phyloP scores from a whole-genome alignment of 2,329 filamentous ascomycete genomes.

The Plectosphaerella cucumerina region DNA sequence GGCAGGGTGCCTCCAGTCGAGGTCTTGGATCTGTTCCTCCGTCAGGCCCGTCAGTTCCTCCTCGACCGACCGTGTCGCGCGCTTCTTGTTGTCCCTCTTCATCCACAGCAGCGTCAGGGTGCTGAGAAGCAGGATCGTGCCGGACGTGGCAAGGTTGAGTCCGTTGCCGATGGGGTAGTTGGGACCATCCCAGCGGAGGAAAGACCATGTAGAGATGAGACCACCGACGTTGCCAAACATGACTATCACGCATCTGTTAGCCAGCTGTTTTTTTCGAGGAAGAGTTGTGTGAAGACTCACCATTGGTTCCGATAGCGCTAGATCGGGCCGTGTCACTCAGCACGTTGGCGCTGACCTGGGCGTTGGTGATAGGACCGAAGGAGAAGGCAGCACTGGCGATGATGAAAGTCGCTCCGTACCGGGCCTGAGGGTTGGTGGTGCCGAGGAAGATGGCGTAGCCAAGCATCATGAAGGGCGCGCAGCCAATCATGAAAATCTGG shows the following conservation, averaged over 20 bases:
- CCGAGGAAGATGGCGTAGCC: slow-evolving; percentile 68
- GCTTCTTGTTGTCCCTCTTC: slow-evolving; percentile 14
- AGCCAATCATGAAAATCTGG: slow-evolving; percentile 55
- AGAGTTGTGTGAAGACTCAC: neutral
- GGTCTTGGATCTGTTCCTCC: slow-evolving; percentile 4
- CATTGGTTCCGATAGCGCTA: slow-evolving; percentile 56
- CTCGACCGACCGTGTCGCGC: slow-evolving; percentile 6
- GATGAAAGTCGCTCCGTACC: slow-evolving; percentile 66
- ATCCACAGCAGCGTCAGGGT: slow-evolving; percentile 9
- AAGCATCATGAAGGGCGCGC: slow-evolving; percentile 56
- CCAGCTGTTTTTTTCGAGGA: too few species aligned
- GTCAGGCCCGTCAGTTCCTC: slow-evolving; percentile 9
- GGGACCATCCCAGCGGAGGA: slow-evolving; percentile 10
- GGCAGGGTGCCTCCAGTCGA: slow-evolving; percentile 15
- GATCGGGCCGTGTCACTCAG: slow-evolving; percentile 63
- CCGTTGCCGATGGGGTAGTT: slow-evolving; percentile 13
- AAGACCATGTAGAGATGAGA: slow-evolving; percentile 13
- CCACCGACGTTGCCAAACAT: slow-evolving; percentile 23
- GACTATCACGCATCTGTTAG: slow-evolving; percentile 32
- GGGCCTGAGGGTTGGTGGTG: slow-evolving; percentile 40
- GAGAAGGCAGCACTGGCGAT: slow-evolving; percentile 59
- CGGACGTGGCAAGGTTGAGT: slow-evolving; percentile 9
- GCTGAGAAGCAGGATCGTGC: slow-evolving; percentile 5
- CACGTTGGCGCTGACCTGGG: slow-evolving; percentile 64
- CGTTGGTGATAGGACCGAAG: slow-evolving; percentile 60